These are phyloP conservation scores for Saccharomyces eubayanus DNA, from an alignment of 805 yeast species.

Conservation along the genomic window DNA sequence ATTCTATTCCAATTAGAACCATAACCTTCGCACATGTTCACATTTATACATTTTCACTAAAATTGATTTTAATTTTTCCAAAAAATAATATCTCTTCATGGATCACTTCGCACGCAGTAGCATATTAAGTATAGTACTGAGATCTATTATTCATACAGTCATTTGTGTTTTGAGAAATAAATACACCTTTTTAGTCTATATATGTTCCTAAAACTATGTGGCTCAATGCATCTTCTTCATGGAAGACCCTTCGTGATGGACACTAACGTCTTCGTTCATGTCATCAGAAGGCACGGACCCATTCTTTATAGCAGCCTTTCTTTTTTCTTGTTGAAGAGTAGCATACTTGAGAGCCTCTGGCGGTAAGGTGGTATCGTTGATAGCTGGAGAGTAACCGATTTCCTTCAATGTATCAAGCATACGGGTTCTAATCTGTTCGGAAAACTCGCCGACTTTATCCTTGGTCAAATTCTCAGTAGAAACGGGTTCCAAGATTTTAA, in stretches of 20 bases:
- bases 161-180: not conserved
- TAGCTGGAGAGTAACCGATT: conserved; percentile 35
- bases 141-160: not conserved
- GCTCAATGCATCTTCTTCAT: not conserved
- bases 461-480: conserved; percentile 59
- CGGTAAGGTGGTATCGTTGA: conserved; percentile 26
- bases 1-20: not conserved
- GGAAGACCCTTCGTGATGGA: not conserved
- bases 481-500: conserved; percentile 78
- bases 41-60: not conserved
- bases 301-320: not conserved
- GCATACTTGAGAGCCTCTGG: conserved; percentile 9
- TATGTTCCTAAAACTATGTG: not conserved
- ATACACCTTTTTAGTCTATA: not conserved
- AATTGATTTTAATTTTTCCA: not conserved
- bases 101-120: not conserved
- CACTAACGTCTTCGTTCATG: not conserved
- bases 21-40: not conserved
- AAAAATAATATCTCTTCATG: not conserved
- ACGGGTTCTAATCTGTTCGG: conserved; percentile 43
- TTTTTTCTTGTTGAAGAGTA: not conserved
- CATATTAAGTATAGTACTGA: not conserved
- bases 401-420: conserved; percentile 42
- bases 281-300: not conserved
- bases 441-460: conserved; percentile 60